A percentile compares a stretch with the other conserved stretches of the same genome.
Conservation (phyloP, 2,329 filamentous ascomycete species). For the Calonectria pteridis region DNA sequence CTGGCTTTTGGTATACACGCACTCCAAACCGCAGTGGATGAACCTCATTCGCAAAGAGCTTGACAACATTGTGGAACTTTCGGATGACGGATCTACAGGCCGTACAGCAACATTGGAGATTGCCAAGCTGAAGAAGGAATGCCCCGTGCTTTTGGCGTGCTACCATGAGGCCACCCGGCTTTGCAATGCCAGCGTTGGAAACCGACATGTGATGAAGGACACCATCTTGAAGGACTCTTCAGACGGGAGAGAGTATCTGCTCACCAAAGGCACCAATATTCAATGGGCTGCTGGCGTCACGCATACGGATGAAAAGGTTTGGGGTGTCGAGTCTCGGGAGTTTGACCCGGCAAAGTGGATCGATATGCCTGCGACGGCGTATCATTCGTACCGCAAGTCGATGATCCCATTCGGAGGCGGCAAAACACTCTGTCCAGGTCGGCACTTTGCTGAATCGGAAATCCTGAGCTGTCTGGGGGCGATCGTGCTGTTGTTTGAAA, state of each 20-base stretch:
- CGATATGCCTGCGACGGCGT: neutral
- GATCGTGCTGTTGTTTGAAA: conserved; percentile 9
- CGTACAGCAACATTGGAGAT: conserved; percentile 6
- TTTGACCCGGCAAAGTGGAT: conserved; percentile 18
- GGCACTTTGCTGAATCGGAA: conserved; percentile 24
- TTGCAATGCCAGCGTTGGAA: conserved; percentile 11
- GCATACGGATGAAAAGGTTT: conserved; percentile 13
- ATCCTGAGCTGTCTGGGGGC: conserved; percentile 10
- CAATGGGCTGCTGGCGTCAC: conserved; percentile 18
- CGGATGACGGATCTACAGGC: neutral
- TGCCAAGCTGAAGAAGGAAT: conserved; percentile 6
- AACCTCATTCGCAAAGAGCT: conserved; percentile 10
- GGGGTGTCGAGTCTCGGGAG: conserved; percentile 3
- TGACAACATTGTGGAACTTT: neutral
- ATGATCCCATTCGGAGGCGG: conserved; percentile 29
- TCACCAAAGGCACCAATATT: conserved; percentile 20
- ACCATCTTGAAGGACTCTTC: conserved; percentile 14
- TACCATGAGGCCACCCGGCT: conserved; percentile 21
- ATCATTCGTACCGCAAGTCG: conserved; percentile 8
- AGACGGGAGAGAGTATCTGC: conserved; percentile 21
- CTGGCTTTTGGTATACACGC: conserved; percentile 23
- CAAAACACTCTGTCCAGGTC: conserved; percentile 19
- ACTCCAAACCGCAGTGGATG: conserved; percentile 1
- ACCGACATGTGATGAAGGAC: conserved; percentile 16
- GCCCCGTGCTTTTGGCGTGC: conserved; percentile 15